Evolutionary conservation across 441 rosid genomes (phyloP).

Genomic region (Eruca vesicaria): DNA sequence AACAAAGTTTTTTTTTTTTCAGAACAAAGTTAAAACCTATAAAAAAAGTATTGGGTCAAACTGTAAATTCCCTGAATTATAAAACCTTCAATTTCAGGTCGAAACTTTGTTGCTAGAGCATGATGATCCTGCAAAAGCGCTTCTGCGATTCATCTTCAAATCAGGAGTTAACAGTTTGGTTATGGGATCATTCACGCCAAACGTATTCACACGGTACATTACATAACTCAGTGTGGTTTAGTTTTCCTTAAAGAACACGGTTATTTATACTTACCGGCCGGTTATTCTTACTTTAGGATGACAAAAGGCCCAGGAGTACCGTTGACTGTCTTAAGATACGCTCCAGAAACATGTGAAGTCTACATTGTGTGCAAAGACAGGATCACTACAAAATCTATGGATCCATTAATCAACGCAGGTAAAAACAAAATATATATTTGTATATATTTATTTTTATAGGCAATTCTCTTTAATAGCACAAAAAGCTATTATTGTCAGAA

Average conservation of each 20-base stretch:
- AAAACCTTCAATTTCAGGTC: conserved; percentile 43
- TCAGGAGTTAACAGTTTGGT: conserved; percentile 56
- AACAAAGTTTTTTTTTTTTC: not conserved
- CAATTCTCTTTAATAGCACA: not conserved
- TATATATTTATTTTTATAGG: not conserved
- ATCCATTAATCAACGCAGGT: conserved; percentile 28
- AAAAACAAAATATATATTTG: not conserved
- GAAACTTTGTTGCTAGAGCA: conserved; percentile 66
- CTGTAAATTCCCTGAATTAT: not conserved
- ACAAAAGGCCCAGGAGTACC: conserved; percentile 26
- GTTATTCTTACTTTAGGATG: conserved; percentile 16
- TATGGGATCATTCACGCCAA: conserved; percentile 67
- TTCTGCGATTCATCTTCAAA: conserved; percentile 49
- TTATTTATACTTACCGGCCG: not conserved
- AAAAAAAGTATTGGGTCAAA: not conserved
- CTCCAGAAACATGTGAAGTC: conserved; percentile 34
- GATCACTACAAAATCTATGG: conserved; percentile 37
- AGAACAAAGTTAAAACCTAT: not conserved
- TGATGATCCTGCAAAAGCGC: conserved; percentile 68
- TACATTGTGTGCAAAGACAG: conserved; percentile 36
- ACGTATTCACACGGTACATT: conserved; percentile 51
- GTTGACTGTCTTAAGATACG: conserved; percentile 33
- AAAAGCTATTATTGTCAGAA: no score
- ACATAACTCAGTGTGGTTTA: not conserved
- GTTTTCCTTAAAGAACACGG: not conserved